phyloP scores from a whole-genome alignment of 2,329 filamentous ascomycete species.

The Aspergillus puulaauensis region DNA sequence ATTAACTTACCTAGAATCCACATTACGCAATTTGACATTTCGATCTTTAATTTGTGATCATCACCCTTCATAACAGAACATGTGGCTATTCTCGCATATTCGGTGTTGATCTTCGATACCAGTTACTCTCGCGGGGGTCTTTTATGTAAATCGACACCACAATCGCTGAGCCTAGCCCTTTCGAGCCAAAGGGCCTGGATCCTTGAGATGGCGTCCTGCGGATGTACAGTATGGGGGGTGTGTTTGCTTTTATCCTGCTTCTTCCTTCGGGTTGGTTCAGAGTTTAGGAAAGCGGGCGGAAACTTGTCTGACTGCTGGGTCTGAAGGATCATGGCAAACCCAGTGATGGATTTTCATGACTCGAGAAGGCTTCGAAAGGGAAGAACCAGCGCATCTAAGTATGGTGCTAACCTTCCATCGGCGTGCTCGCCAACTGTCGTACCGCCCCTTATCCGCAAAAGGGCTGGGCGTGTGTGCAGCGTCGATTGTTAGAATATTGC shows the following conservation, averaged over 20 bases:
- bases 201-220: not conserved
- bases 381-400: not conserved
- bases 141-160: not conserved
- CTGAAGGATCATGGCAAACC: not conserved
- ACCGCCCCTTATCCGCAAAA: not conserved
- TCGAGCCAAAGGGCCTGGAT: not conserved
- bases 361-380: not conserved
- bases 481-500: no score
- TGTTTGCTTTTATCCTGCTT: not conserved
- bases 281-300: not conserved
- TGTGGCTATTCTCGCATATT: not conserved
- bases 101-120: no score
- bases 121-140: no score
- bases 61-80: not conserved
- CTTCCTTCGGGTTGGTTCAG: not conserved
- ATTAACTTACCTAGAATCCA: not conserved
- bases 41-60: not conserved
- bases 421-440: not conserved
- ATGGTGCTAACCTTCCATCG: not conserved
- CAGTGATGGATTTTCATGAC: not conserved
- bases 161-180: not conserved
- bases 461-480: no score
- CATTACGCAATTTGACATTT: not conserved
- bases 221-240: not conserved
- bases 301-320: not conserved